Conservation (phyloP, 352 stramenopile species). For the Thalassiosira hispida region DNA sequence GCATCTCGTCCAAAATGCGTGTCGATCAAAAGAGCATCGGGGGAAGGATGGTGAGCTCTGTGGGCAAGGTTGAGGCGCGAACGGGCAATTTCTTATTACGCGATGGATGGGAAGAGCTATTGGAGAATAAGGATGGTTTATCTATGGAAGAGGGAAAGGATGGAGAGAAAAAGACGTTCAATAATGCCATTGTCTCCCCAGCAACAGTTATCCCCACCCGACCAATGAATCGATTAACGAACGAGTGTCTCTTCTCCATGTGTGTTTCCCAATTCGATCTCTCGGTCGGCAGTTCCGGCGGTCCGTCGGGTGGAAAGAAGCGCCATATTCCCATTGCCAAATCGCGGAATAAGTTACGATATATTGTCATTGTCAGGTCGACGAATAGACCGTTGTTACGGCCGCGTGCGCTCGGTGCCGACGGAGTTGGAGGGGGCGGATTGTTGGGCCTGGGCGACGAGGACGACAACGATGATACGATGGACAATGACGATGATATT, state of each 20-base stretch:
- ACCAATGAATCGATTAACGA: constrained; percentile 46
- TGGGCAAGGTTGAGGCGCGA: constrained; percentile 49
- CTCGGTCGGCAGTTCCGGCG: constrained; percentile 32
- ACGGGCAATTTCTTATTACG: constrained; percentile 39
- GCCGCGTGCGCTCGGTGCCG: constrained; percentile 9
- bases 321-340: constrained; percentile 61
- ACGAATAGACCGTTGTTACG: constrained; percentile 70
- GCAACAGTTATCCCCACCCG: background rate
- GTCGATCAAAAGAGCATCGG: constrained; percentile 46
- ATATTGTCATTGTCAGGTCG: constrained; percentile 69
- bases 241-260: constrained; percentile 57
- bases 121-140: background rate
- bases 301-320: constrained; percentile 49
- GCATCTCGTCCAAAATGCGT: constrained; percentile 37
- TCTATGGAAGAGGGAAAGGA: background rate
- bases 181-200: background rate
- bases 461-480: constrained; percentile 22
- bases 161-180: constrained; percentile 4
- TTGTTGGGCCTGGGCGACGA: constrained; percentile 11
- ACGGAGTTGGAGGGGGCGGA: background rate
- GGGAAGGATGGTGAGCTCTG: constrained; percentile 28
- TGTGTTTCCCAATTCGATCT: constrained; percentile 55
- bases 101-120: constrained; percentile 43
- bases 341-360: constrained; percentile 72
- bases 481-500: constrained; percentile 19